Percentiles rank a stretch among this genome's conserved stretches.
Conservation (phyloP, 768 basidiomycete genomes). For the Termitomyces sp. region DNA sequence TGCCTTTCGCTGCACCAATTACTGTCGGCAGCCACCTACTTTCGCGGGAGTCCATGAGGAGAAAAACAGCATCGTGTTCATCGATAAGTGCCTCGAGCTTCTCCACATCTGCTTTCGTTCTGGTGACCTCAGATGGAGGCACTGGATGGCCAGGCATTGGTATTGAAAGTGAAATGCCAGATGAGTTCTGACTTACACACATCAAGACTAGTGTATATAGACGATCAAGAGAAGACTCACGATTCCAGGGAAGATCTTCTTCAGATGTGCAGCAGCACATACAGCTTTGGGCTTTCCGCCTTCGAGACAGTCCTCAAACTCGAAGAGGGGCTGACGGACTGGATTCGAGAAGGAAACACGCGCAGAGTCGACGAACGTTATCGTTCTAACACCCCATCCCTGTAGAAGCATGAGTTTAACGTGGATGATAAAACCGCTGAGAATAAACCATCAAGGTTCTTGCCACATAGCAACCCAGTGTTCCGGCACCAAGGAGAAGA, state of each 20-base stretch:
- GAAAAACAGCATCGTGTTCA: slow-evolving; percentile 84
- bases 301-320: slow-evolving; percentile 88
- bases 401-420: slow-evolving; percentile 22
- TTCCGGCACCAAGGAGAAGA: slow-evolving; percentile 91
- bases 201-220: not conserved
- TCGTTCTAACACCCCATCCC: slow-evolving; percentile 96
- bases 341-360: slow-evolving; percentile 97
- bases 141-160: slow-evolving; percentile 99
- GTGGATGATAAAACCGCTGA: not conserved
- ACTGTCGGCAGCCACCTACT: slow-evolving; percentile 96
- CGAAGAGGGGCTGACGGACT: slow-evolving; percentile 94
- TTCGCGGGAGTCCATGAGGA: slow-evolving; percentile 98
- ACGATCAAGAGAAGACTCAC: slow-evolving; percentile 41
- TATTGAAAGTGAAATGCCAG: slow-evolving; percentile 73
- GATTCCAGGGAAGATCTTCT: slow-evolving; percentile 90
- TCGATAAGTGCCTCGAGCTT: slow-evolving; percentile 77
- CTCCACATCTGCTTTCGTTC: slow-evolving; percentile 63
- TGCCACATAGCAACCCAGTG: slow-evolving; percentile 94
- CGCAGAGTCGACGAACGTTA: slow-evolving; percentile 89
- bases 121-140: slow-evolving; percentile 42
- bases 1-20: slow-evolving; percentile 77
- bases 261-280: slow-evolving; percentile 81
- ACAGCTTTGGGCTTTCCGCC: slow-evolving; percentile 94
- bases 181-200: slow-evolving; percentile 59
- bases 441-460: slow-evolving; percentile 78